Conservation (phyloP, 495 filamentous ascomycete genomes). For the Bacidia gigantensis region DNA sequence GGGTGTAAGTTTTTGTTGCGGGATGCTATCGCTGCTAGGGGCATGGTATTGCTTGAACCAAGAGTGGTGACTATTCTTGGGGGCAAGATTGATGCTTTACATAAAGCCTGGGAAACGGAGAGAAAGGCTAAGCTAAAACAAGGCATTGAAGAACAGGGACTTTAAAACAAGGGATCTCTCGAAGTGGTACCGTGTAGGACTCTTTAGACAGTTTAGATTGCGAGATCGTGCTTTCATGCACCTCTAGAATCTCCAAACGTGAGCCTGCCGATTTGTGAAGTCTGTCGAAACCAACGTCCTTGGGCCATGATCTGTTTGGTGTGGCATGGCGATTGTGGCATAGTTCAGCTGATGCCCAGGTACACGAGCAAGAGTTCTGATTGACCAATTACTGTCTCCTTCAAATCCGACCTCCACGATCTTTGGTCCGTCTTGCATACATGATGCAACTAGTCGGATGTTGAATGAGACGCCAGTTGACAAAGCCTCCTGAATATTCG, state of each 20-base stretch:
- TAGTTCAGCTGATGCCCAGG: constrained; percentile 94
- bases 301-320: neutral
- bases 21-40: constrained; percentile 54
- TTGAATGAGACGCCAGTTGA: constrained; percentile 15
- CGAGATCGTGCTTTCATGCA: no score
- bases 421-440: constrained; percentile 79
- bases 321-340: constrained; percentile 19
- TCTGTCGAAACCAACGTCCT: neutral
- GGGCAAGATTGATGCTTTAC: constrained; percentile 73
- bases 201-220: no score
- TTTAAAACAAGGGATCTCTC: no score
- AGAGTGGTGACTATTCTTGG: constrained; percentile 51
- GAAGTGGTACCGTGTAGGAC: no score
- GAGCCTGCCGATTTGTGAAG: constrained; percentile 36
- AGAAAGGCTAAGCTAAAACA: constrained; percentile 55
- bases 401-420: constrained; percentile 42
- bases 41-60: constrained; percentile 63
- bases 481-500: neutral
- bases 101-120: constrained; percentile 60
- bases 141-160: constrained; percentile 32
- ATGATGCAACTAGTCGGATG: constrained; percentile 63
- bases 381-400: constrained; percentile 36
- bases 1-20: constrained; percentile 69
- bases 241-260: constrained; percentile 47
- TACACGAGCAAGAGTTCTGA: constrained; percentile 57